Percentiles rank a stretch among this genome's conserved stretches.
phyloP scores from a whole-genome alignment of 306 rosid genomes.

The Senna tora region DNA sequence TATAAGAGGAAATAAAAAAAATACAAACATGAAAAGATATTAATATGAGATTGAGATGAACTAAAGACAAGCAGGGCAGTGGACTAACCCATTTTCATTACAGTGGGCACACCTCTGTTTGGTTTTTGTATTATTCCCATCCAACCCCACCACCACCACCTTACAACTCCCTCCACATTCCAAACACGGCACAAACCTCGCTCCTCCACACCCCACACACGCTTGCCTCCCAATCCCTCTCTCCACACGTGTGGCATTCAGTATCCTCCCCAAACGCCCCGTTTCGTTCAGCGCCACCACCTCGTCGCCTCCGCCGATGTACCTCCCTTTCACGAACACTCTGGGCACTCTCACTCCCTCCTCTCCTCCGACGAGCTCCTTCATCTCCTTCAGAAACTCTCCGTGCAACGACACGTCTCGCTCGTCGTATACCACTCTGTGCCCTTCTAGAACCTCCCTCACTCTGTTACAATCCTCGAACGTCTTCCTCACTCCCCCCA shows the following conservation, averaged over 20 bases:
- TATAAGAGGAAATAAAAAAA: too few species aligned
- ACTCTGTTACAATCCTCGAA: slow-evolving; percentile 73
- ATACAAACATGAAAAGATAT: neutral
- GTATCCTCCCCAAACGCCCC: slow-evolving; percentile 61
- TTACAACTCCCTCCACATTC: slow-evolving; percentile 84
- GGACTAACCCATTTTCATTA: slow-evolving; percentile 81
- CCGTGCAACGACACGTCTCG: slow-evolving; percentile 89
- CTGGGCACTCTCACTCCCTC: slow-evolving; percentile 58
- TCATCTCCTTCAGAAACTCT: slow-evolving; percentile 62
- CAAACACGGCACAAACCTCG: slow-evolving; percentile 79
- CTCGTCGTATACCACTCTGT: slow-evolving; percentile 73
- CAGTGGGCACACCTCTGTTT: slow-evolving; percentile 66
- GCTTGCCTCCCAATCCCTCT: slow-evolving; percentile 63
- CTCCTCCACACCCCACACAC: slow-evolving; percentile 86
- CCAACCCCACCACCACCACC: slow-evolving; percentile 33
- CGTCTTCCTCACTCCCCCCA: slow-evolving; percentile 79
- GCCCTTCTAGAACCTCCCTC: slow-evolving; percentile 60
- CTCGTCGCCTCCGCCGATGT: slow-evolving; percentile 73
- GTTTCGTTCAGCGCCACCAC: slow-evolving; percentile 66
- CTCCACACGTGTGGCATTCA: slow-evolving; percentile 63
- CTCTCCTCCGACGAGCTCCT: slow-evolving; percentile 53
- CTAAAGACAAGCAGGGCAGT: slow-evolving; percentile 67
- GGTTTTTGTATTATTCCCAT: neutral
- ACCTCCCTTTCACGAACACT: slow-evolving; percentile 84
- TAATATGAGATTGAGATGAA: neutral